Conservation (phyloP, 441 rosid species). For the Kokia cookei region DNA sequence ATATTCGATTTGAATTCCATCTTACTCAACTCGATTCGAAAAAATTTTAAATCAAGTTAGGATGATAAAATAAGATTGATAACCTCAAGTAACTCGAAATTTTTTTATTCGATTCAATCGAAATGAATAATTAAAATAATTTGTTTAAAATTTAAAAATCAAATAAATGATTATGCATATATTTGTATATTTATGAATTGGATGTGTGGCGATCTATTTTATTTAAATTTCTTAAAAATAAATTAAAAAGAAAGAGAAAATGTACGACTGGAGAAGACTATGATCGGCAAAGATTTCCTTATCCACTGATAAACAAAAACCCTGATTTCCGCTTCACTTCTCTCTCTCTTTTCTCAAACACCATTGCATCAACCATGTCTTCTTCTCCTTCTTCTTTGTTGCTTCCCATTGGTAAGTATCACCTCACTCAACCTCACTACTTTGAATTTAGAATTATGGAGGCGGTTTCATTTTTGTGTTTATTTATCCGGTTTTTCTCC, state of each 20-base stretch:
- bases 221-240: no score
- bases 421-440: background rate
- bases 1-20: no score
- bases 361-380: slow-evolving; percentile 25
- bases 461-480: background rate
- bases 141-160: no score
- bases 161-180: no score
- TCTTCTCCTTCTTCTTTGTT: slow-evolving; percentile 47
- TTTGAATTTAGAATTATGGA: background rate
- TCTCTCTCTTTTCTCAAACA: background rate
- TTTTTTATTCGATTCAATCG: no score
- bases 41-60: no score
- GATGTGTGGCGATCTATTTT: no score
- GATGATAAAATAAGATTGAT: no score
- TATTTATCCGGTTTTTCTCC: background rate
- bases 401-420: slow-evolving; percentile 41
- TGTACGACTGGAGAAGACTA: background rate
- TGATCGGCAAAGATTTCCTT: slow-evolving; percentile 31
- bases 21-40: no score
- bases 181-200: no score
- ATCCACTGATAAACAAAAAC: slow-evolving; percentile 30
- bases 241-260: background rate
- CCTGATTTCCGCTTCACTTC: background rate
- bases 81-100: no score
- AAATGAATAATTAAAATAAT: no score